Evolutionary conservation across 164 flowering plant genomes (phyloP), one percentile per base, ranked within the genome.

Genomic region (Sedum album): DNA sequence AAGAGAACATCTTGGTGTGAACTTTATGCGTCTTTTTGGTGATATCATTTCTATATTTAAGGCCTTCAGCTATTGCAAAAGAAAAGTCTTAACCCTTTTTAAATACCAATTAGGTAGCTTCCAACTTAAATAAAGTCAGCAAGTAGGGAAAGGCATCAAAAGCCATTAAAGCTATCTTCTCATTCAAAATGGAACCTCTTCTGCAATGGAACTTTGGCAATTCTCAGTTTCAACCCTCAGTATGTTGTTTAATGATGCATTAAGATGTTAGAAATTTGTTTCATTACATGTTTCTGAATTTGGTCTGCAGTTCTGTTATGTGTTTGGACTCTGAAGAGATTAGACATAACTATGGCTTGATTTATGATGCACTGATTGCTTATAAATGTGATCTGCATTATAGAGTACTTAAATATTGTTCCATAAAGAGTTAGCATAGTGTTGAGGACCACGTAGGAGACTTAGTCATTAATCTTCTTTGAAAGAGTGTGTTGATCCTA

Each of bases 1-100:
- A 28, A n/a, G 62, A 57, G 62, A 57, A 57, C 62, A 57, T 26
- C 62, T 57, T 57, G 62, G 62, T 28, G 62, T 57, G 33, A 26
- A 33, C 62, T 57, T 57, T 57, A 57, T 57, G 31, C 62, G 26
- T 57, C 33, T 57, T 57, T 57, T 57, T 57, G 33, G 62, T 33
- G 20, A 57, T 33, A 57, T 57, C 62, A 57, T 57, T 57, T 57
- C 62, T 57, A 57, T 33, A 44, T 44, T 17, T 44, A 44, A 44
- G 48, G 48, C 48, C 26, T 57, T 17, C 1, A 11, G 62, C 33
- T 20, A 57, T 57, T 57, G 33, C 62, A 57, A 57, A 57, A 57
- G 62, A 57, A 57, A 57, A 20, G 14, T 20, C 17, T 28, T 57
- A 26, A 0, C 17, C 15, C 15, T 11, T 44, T 55, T 49, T 21